Conservation (phyloP, 805 yeast species). For the Millerozyma acaciae region DNA sequence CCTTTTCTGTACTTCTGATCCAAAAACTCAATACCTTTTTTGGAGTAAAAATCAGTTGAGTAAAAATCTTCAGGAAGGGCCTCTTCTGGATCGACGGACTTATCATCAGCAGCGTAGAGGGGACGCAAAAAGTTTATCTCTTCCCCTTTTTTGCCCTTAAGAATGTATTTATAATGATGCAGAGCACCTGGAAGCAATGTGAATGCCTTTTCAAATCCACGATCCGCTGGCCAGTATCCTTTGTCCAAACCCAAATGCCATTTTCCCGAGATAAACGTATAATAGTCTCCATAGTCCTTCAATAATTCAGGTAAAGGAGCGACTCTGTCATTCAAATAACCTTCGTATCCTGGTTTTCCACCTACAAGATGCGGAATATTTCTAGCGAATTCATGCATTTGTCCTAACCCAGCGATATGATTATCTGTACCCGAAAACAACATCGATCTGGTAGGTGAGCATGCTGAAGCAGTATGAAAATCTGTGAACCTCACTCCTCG, state of each 20-base stretch:
- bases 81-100: conserved; percentile 29
- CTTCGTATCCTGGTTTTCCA: conserved; percentile 54
- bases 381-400: conserved; percentile 48
- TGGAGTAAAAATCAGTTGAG: conserved; percentile 43
- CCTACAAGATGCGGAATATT: conserved; percentile 32
- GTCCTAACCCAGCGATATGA: conserved; percentile 58
- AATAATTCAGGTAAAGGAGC: conserved; percentile 53
- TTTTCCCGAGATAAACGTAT: conserved; percentile 52
- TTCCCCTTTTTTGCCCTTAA: conserved; percentile 27
- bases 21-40: conserved; percentile 37
- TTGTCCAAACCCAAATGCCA: conserved; percentile 55
- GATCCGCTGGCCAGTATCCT: conserved; percentile 45
- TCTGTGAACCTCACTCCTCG: conserved; percentile 51
- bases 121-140: conserved; percentile 34
- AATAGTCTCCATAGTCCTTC: conserved; percentile 44
- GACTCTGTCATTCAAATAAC: conserved; percentile 47
- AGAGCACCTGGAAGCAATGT: conserved; percentile 54
- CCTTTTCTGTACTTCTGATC: conserved; percentile 26
- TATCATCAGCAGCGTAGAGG: conserved; percentile 37
- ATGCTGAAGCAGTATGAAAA: conserved; percentile 61
- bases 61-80: conserved; percentile 46
- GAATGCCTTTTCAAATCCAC: conserved; percentile 51
- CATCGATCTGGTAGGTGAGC: conserved; percentile 64
- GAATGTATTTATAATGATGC: conserved; percentile 49
- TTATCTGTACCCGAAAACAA: conserved; percentile 58